phyloP scores from a whole-genome alignment of 495 filamentous ascomycete species.

The Neurospora sp. region DNA sequence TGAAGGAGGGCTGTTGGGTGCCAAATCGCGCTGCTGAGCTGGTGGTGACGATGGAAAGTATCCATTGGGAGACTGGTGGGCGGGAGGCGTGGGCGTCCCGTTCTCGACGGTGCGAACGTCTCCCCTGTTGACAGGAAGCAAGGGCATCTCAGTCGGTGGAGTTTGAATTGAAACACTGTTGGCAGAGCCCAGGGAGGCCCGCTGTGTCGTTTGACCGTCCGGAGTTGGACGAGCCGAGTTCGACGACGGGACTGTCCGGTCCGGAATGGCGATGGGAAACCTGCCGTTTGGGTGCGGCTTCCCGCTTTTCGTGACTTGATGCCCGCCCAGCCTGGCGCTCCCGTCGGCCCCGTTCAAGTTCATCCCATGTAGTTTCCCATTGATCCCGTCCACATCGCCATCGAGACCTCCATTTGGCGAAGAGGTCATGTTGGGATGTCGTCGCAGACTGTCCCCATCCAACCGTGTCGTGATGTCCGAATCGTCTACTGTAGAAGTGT shows the following conservation, averaged over 20 bases:
- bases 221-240: neutral
- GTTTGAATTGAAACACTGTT: slow-evolving; percentile 17
- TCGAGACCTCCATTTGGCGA: slow-evolving; percentile 12
- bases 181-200: slow-evolving; percentile 21
- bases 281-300: slow-evolving; percentile 15
- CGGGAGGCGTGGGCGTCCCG: slow-evolving; percentile 6
- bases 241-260: slow-evolving; percentile 9
- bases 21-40: neutral
- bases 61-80: slow-evolving; percentile 6
- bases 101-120: slow-evolving; percentile 23
- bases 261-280: neutral
- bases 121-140: slow-evolving; percentile 20
- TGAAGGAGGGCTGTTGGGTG: slow-evolving; percentile 4
- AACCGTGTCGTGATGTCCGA: slow-evolving; percentile 15
- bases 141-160: slow-evolving; percentile 23
- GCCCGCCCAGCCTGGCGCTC: neutral
- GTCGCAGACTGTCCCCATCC: slow-evolving; percentile 9
- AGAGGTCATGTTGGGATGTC: slow-evolving; percentile 19
- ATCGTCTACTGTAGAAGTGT: slow-evolving; percentile 15
- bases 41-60: neutral
- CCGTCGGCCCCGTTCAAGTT: neutral
- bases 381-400: slow-evolving; percentile 6
- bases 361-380: neutral
- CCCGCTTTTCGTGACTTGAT: neutral
- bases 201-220: neutral